A percentile compares a stretch with the other conserved stretches of the same genome.
Evolutionary conservation across 768 basidiomycete species (phyloP).

Genomic region (Punctularia strigosozonata): DNA sequence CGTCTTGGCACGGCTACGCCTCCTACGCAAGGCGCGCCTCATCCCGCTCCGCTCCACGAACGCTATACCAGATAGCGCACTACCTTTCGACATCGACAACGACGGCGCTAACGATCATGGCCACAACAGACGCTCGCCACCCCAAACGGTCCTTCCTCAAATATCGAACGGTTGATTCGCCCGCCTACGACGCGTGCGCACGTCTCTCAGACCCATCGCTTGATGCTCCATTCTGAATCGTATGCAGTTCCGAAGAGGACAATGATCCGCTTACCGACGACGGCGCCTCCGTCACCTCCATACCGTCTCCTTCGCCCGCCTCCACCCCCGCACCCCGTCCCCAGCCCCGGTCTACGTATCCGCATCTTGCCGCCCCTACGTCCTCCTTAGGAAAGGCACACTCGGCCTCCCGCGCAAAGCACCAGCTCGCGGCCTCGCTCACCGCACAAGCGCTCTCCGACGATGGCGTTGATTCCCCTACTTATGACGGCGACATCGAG

Average conservation of each 20-base stretch:
- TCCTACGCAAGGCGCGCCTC: too few species aligned
- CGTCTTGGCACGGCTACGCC: too few species aligned
- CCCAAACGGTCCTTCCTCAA: neutral
- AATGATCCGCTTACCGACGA: constrained; percentile 82
- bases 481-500: constrained; percentile 86
- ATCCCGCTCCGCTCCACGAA: too few species aligned
- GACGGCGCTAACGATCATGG: too few species aligned
- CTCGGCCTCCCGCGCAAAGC: constrained; percentile 8
- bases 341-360: constrained; percentile 2
- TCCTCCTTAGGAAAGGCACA: too few species aligned
- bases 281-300: constrained; percentile 40
- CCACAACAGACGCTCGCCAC: too few species aligned
- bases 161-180: constrained; percentile 36
- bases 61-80: too few species aligned
- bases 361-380: constrained; percentile 7
- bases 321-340: constrained; percentile 25
- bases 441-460: constrained; percentile 51
- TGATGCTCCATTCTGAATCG: neutral
- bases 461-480: constrained; percentile 73
- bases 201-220: constrained; percentile 11
- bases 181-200: constrained; percentile 60
- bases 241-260: constrained; percentile 68
- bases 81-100: too few species aligned
- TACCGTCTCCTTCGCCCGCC: constrained; percentile 36
- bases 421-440: constrained; percentile 31